Evolutionary conservation across 208 protist genomes (phyloP).

Genomic region (Leishmania tropica): DNA sequence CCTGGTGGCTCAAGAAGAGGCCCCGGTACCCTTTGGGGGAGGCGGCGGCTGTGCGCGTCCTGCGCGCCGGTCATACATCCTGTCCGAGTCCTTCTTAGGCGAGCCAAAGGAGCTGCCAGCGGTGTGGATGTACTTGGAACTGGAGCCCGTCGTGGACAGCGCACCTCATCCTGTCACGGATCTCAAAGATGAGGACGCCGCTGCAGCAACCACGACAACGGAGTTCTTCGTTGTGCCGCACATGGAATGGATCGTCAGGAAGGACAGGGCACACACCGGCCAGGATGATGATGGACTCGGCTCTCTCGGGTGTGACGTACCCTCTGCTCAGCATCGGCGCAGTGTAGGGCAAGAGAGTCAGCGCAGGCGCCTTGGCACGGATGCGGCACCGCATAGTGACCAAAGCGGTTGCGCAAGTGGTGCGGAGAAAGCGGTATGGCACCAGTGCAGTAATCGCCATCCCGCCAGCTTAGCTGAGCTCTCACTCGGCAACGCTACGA

Average conservation of each 20-base stretch:
- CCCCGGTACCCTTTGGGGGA: background rate
- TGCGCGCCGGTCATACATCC: conserved; percentile 34
- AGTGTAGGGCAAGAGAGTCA: background rate
- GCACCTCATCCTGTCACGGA: background rate
- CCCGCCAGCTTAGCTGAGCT: too few relatives aligned
- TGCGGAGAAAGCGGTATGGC: background rate
- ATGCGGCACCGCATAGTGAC: background rate
- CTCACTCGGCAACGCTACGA: background rate
- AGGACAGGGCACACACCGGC: background rate
- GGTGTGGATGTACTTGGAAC: conserved; percentile 80
- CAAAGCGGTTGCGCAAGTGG: background rate
- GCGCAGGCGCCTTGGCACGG: background rate
- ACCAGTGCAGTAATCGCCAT: background rate
- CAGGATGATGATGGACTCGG: background rate
- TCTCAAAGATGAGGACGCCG: background rate
- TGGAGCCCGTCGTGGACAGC: conserved; percentile 26
- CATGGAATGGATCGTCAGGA: conserved; percentile 29
- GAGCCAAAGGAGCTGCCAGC: conserved; percentile 41
- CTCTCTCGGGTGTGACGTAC: background rate
- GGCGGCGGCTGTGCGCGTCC: conserved; percentile 1
- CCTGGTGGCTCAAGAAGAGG: conserved; percentile 40
- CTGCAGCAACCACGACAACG: background rate
- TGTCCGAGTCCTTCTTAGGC: conserved; percentile 64
- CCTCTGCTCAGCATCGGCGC: background rate
- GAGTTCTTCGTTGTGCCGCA: conserved; percentile 62